These are phyloP conservation scores for Irpex sp. DNA, from an alignment of 1,284 basidiomycete genomes.

Conservation along the genomic window DNA sequence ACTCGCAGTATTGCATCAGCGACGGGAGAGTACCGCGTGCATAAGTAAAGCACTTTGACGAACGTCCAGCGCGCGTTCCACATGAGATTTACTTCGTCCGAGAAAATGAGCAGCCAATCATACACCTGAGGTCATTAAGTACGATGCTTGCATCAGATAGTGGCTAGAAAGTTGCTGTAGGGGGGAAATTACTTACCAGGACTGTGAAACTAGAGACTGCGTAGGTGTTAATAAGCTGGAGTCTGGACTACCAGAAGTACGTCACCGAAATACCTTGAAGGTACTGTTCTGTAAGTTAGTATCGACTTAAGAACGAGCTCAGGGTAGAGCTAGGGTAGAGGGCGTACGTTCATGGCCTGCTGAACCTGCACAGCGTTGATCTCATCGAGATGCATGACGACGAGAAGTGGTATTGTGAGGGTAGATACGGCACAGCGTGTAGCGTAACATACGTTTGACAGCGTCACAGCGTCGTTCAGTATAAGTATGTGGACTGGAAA, in stretches of 20 bases:
- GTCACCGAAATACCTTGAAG: background rate
- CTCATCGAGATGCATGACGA: background rate
- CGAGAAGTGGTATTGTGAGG: background rate
- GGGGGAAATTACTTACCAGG: background rate
- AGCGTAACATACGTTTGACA: background rate
- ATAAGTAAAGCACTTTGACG: slow-evolving; percentile 23
- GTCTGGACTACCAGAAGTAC: too few species aligned
- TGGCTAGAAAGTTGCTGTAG: background rate
- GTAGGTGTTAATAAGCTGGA: background rate
- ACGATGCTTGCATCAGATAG: background rate
- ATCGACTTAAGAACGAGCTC: too few species aligned
- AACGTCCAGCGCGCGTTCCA: slow-evolving; percentile 22
- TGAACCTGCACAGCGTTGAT: background rate
- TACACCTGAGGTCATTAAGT: background rate
- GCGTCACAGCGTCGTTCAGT: too few species aligned
- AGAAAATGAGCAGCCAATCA: background rate
- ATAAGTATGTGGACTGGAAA: too few species aligned
- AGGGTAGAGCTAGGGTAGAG: background rate
- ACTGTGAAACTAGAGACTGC: background rate
- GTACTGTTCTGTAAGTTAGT: background rate
- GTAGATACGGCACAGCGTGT: background rate
- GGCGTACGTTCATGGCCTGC: background rate
- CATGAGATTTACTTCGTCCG: slow-evolving; percentile 2
- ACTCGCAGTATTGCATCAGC: slow-evolving; percentile 12
- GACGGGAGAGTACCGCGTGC: slow-evolving; percentile 26